Evolutionary conservation across 768 basidiomycete genomes (phyloP), one percentile per base, ranked within the genome.

Genomic region (Rubroboletus satanas): DNA sequence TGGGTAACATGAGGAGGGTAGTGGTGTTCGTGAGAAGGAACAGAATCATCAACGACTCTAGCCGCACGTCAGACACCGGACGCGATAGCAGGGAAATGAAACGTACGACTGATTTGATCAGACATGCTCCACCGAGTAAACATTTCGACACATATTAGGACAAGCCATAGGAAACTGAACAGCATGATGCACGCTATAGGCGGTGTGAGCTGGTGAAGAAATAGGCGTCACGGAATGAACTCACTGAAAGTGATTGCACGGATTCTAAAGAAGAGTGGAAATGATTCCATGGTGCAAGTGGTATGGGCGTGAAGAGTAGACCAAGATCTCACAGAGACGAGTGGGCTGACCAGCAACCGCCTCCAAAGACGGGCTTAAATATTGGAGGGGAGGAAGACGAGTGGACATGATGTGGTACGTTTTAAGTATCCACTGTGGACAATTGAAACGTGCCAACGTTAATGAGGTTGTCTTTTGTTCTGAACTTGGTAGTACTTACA

Each of bases 131-230:
- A 82, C 45, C 78, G 74, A 33, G 72, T 56, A 54, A 73, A 83
- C 3, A 77, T 59, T 49, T 78, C 71, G 11, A 82, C 63, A 46
- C 70, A 82, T 33, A 83, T 62, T 49, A 82, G 55, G 17, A 76
- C 65, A 33, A 74, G 72, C 79, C 80, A 84, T 39, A 80, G 47
- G 54, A 84, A 71, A 62, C 77, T 75, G 17, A 77, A 56, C 51
- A 78, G 39, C 36, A 74, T 68, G 36, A 79, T 76, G 51, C 73
- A 69, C 1, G 71, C 83, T 84, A 33, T 3, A 33, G 46, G 6
- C 0, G 15, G 12, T n/a, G 23, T 58, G 38, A 62, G 44, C 11
- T 17, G 15, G 31, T 8, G 35, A 45, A 23, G 10, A 3, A 18
- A 31, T 0, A 42, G 6, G 17, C 8, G 10, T 17, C 8, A 6